These are phyloP conservation scores for Podospora pseudocomata DNA, from an alignment of 495 filamentous ascomycete species.

Conservation along the genomic window DNA sequence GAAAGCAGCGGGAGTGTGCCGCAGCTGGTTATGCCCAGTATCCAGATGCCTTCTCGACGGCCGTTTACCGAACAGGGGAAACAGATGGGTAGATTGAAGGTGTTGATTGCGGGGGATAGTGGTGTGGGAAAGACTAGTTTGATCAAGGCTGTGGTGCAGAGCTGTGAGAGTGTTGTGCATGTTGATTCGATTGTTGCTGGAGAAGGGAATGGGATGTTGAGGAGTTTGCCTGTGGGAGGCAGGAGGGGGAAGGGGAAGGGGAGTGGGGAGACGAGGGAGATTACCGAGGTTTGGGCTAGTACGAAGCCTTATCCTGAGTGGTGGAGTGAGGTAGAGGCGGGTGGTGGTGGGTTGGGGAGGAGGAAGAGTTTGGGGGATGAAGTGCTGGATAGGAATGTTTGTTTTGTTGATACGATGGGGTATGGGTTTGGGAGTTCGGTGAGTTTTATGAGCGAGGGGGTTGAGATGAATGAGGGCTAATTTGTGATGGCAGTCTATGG, in stretches of 20 bases:
- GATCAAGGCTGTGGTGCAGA: slow-evolving; percentile 89
- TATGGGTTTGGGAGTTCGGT: slow-evolving; percentile 60
- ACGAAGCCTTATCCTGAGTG: slow-evolving; percentile 88
- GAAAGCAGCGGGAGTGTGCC: slow-evolving; percentile 59
- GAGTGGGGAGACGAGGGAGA: slow-evolving; percentile 40
- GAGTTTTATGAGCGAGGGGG: slow-evolving; percentile 20
- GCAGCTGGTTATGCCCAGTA: slow-evolving; percentile 96
- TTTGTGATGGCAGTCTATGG: slow-evolving; percentile 44
- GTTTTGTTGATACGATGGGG: slow-evolving; percentile 91
- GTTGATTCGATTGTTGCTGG: slow-evolving; percentile 70
- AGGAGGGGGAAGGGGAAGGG: background rate
- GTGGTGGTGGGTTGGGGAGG: slow-evolving; percentile 66
- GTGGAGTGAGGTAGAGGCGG: slow-evolving; percentile 75
- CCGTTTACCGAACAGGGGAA: slow-evolving; percentile 89
- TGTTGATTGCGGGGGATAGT: slow-evolving; percentile 79
- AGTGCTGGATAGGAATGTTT: slow-evolving; percentile 87
- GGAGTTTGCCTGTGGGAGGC: slow-evolving; percentile 10
- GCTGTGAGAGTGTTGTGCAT: slow-evolving; percentile 95
- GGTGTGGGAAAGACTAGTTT: slow-evolving; percentile 87
- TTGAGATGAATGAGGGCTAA: slow-evolving; percentile 9
- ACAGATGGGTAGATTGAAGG: slow-evolving; percentile 78
- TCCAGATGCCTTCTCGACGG: slow-evolving; percentile 87
- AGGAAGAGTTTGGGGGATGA: slow-evolving; percentile 78
- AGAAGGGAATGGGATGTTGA: slow-evolving; percentile 22
- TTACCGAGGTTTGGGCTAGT: slow-evolving; percentile 86